Percentiles rank a stretch among this genome's conserved stretches.
Conservation (phyloP, 2,329 filamentous ascomycete species). For the Sporothrix sp. region DNA sequence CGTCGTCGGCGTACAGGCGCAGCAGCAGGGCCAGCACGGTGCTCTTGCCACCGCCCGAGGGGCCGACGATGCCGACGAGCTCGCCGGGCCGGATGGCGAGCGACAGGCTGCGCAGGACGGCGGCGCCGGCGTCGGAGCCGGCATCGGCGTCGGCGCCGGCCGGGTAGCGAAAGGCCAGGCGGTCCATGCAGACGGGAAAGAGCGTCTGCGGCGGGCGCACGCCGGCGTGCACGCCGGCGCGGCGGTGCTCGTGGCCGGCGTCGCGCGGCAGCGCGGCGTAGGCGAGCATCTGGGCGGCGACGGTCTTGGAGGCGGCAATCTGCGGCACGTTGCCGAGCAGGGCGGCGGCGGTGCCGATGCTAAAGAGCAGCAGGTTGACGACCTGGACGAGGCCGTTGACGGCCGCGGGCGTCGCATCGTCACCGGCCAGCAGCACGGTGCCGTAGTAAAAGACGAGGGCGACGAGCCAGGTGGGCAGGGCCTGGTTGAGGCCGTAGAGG, state of each 20-base stretch:
- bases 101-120: constrained; percentile 55
- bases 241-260: constrained; percentile 46
- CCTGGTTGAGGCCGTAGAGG: constrained; percentile 70
- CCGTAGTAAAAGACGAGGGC: constrained; percentile 82
- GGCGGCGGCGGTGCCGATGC: constrained; percentile 60
- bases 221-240: constrained; percentile 32
- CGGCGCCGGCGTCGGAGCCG: constrained; percentile 25
- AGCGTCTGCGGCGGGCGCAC: constrained; percentile 21
- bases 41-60: constrained; percentile 84
- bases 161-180: constrained; percentile 66
- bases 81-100: constrained; percentile 53
- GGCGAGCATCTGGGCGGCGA: constrained; percentile 61
- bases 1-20: constrained; percentile 47
- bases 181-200: constrained; percentile 42
- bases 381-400: constrained; percentile 59
- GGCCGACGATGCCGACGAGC: constrained; percentile 69
- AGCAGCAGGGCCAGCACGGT: constrained; percentile 69
- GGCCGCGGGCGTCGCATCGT: constrained; percentile 31
- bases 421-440: constrained; percentile 55
- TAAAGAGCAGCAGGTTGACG: constrained; percentile 75
- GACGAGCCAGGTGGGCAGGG: constrained; percentile 58
- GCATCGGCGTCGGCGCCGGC: constrained; percentile 22
- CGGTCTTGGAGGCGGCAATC: constrained; percentile 62
- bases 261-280: constrained; percentile 51
- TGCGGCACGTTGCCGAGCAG: constrained; percentile 71